Evolutionary conservation across 2,329 filamentous ascomycete species (phyloP).

Genomic region (Grosmannia huntii): DNA sequence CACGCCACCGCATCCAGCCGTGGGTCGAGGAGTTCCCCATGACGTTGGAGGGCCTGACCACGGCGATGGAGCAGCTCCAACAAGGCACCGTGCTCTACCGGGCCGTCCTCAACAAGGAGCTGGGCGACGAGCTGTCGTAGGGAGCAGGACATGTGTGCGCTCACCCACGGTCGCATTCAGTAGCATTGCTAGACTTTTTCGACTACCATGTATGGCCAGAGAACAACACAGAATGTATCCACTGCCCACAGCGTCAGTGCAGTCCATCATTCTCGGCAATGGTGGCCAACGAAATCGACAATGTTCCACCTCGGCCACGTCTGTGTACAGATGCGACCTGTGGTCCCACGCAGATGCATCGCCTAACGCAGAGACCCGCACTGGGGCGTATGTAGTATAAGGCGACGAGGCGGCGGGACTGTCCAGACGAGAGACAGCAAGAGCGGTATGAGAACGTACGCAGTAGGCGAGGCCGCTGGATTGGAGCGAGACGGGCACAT

Average conservation of each 20-base stretch:
- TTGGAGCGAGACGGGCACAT: background rate
- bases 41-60: slow-evolving; percentile 21
- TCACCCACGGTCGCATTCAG: background rate
- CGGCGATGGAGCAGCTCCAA: slow-evolving; percentile 34
- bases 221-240: too few relatives aligned
- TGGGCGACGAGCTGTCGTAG: background rate
- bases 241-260: too few relatives aligned
- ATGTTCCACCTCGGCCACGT: too few relatives aligned
- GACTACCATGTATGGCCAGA: too few relatives aligned
- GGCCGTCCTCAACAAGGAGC: slow-evolving; percentile 24
- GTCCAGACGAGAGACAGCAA: background rate
- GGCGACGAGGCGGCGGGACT: background rate
- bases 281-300: too few relatives aligned
- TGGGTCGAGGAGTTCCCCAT: slow-evolving; percentile 43
- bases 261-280: background rate
- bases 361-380: background rate
- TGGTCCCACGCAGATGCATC: background rate
- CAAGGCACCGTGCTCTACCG: slow-evolving; percentile 38
- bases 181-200: background rate
- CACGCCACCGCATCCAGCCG: slow-evolving; percentile 41
- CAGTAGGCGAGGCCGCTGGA: background rate
- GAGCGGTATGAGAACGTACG: background rate
- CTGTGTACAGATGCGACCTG: background rate
- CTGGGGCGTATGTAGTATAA: background rate
- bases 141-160: background rate